These are phyloP conservation scores for Fusarium brachygibbosum DNA, from an alignment of 2,329 filamentous ascomycete genomes.

Conservation along the genomic window DNA sequence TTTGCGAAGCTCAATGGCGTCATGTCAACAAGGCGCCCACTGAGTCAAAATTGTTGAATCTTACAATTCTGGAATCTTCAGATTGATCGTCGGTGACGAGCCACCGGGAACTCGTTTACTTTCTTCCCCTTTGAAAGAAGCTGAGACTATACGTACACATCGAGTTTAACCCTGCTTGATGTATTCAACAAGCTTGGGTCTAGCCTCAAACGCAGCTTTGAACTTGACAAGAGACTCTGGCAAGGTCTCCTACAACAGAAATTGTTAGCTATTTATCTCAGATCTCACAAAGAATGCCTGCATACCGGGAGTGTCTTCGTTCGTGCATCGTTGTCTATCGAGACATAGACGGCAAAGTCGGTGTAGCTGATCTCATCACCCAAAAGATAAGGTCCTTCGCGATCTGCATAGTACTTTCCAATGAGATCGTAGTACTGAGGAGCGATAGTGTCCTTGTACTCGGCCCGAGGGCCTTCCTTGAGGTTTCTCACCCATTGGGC, in stretches of 20 bases:
- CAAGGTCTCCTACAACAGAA: not conserved
- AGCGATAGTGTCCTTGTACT: constrained; percentile 51
- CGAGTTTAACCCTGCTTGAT: constrained; percentile 5
- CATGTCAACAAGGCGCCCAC: not conserved
- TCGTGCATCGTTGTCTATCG: constrained; percentile 55
- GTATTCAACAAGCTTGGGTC: constrained; percentile 1
- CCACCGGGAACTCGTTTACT: fast-evolving
- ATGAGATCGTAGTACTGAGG: constrained; percentile 51
- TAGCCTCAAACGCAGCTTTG: constrained; percentile 14
- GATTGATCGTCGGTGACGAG: not conserved
- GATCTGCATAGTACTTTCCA: constrained; percentile 50
- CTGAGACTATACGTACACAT: not conserved
- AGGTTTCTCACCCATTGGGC: constrained; percentile 49
- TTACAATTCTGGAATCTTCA: no score
- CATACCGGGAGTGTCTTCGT: constrained; percentile 56
- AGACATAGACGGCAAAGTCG: constrained; percentile 57
- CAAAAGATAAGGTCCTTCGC: constrained; percentile 54
- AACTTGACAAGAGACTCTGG: constrained; percentile 13
- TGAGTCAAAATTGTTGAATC: no score
- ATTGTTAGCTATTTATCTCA: fast-evolving
- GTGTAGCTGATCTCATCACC: constrained; percentile 55
- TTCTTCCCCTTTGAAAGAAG: not conserved
- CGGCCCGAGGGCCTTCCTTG: constrained; percentile 28
- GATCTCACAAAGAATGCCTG: fast-evolving
- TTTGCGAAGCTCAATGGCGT: not conserved